Base-by-base conservation (phyloP, 805 yeast genomes). In the Limtongia smithiae region DNA sequence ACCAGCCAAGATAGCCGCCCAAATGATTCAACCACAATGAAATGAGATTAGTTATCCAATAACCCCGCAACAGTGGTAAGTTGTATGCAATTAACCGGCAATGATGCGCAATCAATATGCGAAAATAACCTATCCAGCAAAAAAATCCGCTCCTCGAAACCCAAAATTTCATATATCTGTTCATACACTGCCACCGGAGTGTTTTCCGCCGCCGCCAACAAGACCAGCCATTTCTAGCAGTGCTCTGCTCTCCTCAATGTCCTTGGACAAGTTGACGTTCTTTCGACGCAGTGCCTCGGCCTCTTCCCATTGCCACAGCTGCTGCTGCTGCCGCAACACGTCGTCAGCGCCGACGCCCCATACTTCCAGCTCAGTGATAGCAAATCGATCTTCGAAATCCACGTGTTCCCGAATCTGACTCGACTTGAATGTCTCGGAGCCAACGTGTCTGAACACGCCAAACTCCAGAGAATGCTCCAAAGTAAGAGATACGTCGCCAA, bases 301-400 rank as follows among this genome's bases (percentile, higher is more conserved):
- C 62, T 83, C 84, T 63, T 91, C 97, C 96, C 96, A 89, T 59
- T 83, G 89, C 93, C 95, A 85, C 51, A 77, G 77, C 60, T 77
- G 79, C 39, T 75, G 71, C 67, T 90, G 96, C 54, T 83, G 90
- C 27, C 77, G 82, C 40, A 89, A 68, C 57, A 87, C 95, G 51
- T 81, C 79, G 8, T 77, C 80, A 6, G 86, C 80, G 1, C 97
- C 97, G 49, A 88, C 77, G 0, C 97, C 97, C 90, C 93, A 85
- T 0, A 89, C 95, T 63, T 90, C 96, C 22, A 90, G 69, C 56
- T 84, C 90, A 4, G 81, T 78, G 6, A 91, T 78, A 46, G 75
- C 63, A 60, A 91, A 80, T 42, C 87, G 69, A 51, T 83, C 81
- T 63, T 91, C 97, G 60, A 71, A 84, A 40, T 70, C 76, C 2